phyloP scores from a whole-genome alignment of 306 rosid genomes.

The Fagus crenata region DNA sequence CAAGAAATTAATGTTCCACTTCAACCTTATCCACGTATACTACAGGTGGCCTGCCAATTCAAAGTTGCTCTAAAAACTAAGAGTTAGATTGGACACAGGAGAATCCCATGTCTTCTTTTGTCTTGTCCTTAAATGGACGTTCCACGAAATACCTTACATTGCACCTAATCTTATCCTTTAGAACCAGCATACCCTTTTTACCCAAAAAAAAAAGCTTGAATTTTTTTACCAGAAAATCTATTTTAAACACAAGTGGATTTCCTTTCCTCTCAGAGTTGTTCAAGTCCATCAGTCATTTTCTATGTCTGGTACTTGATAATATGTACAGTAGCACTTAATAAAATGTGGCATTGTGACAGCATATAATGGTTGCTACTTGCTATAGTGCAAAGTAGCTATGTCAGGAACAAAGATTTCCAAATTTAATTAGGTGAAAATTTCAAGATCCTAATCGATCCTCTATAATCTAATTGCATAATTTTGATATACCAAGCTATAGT shows the following conservation, averaged over 20 bases:
- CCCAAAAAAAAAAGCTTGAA: neutral
- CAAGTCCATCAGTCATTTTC: neutral
- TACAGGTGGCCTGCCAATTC: neutral
- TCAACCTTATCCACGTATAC: neutral
- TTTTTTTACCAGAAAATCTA: neutral
- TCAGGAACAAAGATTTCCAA: no score
- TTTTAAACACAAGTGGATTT: no score
- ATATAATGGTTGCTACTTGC: no score
- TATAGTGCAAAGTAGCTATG: no score
- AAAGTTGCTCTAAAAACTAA: neutral
- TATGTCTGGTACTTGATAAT: neutral
- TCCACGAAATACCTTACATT: neutral
- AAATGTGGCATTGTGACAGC: no score
- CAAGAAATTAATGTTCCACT: neutral
- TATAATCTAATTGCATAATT: no score
- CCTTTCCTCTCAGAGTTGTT: neutral
- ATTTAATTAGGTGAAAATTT: no score
- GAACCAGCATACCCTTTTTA: neutral
- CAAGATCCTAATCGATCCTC: no score
- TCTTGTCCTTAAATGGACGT: neutral
- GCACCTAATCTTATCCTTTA: conserved; percentile 1
- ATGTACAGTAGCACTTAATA: neutral
- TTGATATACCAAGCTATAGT: no score
- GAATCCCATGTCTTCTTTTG: neutral
- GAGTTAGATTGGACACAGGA: neutral